Base-by-base conservation (phyloP, 495 filamentous ascomycete genomes). In the Clavariopsis aquatica region DNA sequence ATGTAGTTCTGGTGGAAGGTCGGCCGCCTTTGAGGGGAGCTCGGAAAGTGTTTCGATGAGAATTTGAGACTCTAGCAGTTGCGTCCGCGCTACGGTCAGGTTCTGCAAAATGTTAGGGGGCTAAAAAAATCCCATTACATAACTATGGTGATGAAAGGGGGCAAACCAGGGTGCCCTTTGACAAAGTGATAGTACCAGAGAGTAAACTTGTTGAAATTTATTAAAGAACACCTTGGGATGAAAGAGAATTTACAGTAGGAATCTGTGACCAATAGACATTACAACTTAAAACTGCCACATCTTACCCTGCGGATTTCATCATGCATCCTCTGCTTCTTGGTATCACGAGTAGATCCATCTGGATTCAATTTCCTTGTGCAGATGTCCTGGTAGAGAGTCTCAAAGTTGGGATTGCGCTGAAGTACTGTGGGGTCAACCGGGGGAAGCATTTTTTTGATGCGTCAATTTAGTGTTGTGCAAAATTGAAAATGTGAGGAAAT, bases 341-440 rank as follows among this genome's bases (percentile, higher is more conserved):
- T 56, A 51, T 73, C 65, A 1, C 61, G 29, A 51, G 70, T 74
- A n/a, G 75, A 69, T 22, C 75, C 77, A 64, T 79, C 73, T 15
- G 60, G 22, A 53, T 77, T 76, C 10, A 79, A 57, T 57, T 72
- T 72, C 51, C 65, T 62, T 10, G 65, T 65, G 22, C 64, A 64
- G 20, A 79, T 64, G 41, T 75, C 69, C 45, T 69, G 62, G 65
- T 79, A 77, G 7, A 79, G 66, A 7, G 65, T 60, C 13, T 71
- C 69, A 57, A 79, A 77, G 20, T 69, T 69, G 26, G 76, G 77
- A 62, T 79, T 78, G 6, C 66, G 49, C 10, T 69, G 45, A 9
- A 76, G 61, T 13, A 73, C 59, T 2, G 41, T 49, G 0, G 66
- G 56, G 24, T 74, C 71, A 10, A 78, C 58, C 53, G 74, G 73